Conservation (phyloP, 2,329 filamentous ascomycete species). For the Zymoseptoria crescenta region DNA sequence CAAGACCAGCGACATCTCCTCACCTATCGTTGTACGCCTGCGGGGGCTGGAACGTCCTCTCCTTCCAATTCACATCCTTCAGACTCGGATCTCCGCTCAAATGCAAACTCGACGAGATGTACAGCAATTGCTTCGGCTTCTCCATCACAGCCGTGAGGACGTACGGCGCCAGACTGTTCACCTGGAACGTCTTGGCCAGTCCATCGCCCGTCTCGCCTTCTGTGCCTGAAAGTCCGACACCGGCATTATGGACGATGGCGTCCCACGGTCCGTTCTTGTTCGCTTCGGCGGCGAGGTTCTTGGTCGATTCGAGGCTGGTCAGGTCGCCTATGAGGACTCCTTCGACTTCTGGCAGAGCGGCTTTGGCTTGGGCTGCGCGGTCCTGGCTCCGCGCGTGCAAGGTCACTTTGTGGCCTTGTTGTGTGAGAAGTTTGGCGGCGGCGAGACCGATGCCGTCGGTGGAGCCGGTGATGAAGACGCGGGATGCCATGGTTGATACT, state of each 20-base stretch:
- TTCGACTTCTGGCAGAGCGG: constrained; percentile 44
- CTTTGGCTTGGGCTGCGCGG: constrained; percentile 43
- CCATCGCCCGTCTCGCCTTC: constrained; percentile 40
- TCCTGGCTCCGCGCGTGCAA: constrained; percentile 51
- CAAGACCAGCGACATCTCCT: background rate
- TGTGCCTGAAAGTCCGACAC: constrained; percentile 38
- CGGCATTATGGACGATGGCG: constrained; percentile 52
- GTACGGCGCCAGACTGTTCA: constrained; percentile 53
- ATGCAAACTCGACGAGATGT: constrained; percentile 47
- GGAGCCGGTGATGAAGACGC: constrained; percentile 50
- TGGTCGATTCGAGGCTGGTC: constrained; percentile 43
- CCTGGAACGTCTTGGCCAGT: constrained; percentile 45
- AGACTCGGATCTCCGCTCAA: constrained; percentile 39
- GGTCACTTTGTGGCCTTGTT: constrained; percentile 48
- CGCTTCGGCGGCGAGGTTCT: constrained; percentile 44
- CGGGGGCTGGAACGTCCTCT: constrained; percentile 30
- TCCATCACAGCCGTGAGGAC: constrained; percentile 46
- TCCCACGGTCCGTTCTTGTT: constrained; percentile 47
- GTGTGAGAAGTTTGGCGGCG: constrained; percentile 43
- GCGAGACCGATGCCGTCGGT: constrained; percentile 49
- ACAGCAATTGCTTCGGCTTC: constrained; percentile 45
- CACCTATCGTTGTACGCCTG: constrained; percentile 41
- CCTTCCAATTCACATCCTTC: constrained; percentile 34
- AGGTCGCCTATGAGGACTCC: constrained; percentile 48
- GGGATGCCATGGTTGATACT: constrained; percentile 32